These are phyloP conservation scores for Brassica rapa DNA, from an alignment of 345 rosid species.

Conservation along the genomic window DNA sequence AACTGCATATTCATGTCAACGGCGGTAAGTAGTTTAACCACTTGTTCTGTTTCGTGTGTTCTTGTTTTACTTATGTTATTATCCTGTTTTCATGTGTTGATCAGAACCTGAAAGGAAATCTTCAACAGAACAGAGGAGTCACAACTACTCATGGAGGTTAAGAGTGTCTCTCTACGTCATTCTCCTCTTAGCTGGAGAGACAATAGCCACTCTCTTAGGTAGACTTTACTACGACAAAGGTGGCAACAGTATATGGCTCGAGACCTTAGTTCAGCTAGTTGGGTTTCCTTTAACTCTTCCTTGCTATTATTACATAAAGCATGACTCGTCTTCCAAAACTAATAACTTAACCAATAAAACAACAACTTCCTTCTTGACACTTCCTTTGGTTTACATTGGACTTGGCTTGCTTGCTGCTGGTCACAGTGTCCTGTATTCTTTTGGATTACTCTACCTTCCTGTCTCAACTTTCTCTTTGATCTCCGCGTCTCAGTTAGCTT, in stretches of 20 bases:
- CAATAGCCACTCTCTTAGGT: conserved; percentile 50
- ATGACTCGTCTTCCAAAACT: conserved; percentile 7
- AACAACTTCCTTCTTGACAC: conserved; percentile 7
- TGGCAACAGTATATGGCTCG: conserved; percentile 59
- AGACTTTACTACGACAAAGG: conserved; percentile 59
- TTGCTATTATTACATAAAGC: conserved; percentile 36
- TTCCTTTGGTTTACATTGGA: conserved; percentile 29
- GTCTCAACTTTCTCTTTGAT: conserved; percentile 43
- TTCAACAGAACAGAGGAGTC: conserved; percentile 22
- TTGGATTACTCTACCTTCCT: conserved; percentile 43
- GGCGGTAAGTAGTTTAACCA: conserved; percentile 19
- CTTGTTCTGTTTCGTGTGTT: not conserved
- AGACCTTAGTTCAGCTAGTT: conserved; percentile 46
- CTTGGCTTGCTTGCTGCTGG: conserved; percentile 41
- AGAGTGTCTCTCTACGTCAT: conserved; percentile 41
- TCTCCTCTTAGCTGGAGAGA: conserved; percentile 46
- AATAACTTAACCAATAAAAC: not conserved
- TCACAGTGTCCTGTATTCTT: conserved; percentile 30
- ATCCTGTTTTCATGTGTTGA: conserved; percentile 21
- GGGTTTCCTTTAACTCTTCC: conserved; percentile 61
- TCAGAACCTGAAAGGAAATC: conserved; percentile 10
- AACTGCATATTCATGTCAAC: conserved; percentile 33
- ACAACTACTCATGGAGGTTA: conserved; percentile 35
- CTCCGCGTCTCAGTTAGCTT: conserved; percentile 39
- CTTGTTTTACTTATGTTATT: conserved; percentile 10